phyloP scores from a whole-genome alignment of 441 rosid genomes.

The Breynia disticha region DNA sequence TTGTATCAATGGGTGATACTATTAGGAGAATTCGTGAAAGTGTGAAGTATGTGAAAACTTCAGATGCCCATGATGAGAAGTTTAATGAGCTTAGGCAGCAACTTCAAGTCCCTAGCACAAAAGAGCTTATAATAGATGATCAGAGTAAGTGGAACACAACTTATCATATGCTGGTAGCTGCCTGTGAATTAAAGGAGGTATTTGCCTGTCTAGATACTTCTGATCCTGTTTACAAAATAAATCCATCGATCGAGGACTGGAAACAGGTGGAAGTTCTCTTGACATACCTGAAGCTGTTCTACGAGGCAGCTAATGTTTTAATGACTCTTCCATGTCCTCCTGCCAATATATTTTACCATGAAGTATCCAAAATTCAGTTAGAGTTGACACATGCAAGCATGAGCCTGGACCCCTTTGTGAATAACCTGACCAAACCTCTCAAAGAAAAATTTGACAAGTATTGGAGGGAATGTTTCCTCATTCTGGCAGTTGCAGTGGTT shows the following conservation, averaged over 20 bases:
- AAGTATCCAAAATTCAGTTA: conserved; percentile 70
- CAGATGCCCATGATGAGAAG: conserved; percentile 76
- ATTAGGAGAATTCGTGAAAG: conserved; percentile 64
- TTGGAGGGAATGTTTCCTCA: conserved; percentile 74
- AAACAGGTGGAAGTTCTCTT: conserved; percentile 52
- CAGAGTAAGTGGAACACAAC: conserved; percentile 79
- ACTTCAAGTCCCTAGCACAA: conserved; percentile 73
- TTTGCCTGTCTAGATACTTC: conserved; percentile 77
- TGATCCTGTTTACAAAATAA: conserved; percentile 66
- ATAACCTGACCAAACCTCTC: conserved; percentile 40
- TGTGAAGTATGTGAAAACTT: conserved; percentile 77
- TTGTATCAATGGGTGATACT: conserved; percentile 42
- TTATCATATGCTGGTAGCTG: conserved; percentile 71
- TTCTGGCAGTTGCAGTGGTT: conserved; percentile 64
- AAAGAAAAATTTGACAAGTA: conserved; percentile 53
- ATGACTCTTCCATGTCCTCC: conserved; percentile 41
- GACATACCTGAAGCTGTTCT: conserved; percentile 55
- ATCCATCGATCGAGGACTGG: conserved; percentile 70
- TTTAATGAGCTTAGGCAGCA: conserved; percentile 77
- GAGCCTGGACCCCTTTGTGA: conserved; percentile 48
- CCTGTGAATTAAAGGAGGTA: conserved; percentile 70
- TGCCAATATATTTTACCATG: conserved; percentile 59
- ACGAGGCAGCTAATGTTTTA: conserved; percentile 53
- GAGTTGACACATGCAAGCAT: conserved; percentile 46
- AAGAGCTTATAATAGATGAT: conserved; percentile 53